These are phyloP conservation scores for Pleurotus tuoliensis DNA, from an alignment of 768 basidiomycete genomes.

Conservation along the genomic window DNA sequence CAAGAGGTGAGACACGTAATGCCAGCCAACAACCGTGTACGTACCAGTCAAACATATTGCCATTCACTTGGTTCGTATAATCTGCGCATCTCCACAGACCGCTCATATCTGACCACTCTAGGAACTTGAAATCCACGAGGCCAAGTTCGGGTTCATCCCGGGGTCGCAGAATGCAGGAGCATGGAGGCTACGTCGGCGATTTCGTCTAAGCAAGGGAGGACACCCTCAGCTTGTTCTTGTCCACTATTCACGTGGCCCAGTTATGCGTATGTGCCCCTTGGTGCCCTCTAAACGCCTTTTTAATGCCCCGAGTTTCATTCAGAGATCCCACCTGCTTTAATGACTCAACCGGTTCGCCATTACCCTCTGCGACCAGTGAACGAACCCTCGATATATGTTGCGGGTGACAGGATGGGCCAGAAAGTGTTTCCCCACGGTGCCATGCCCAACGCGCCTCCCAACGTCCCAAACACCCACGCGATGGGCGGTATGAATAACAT, in stretches of 20 bases:
- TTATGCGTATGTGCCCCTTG: conserved; percentile 46
- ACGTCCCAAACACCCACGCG: conserved; percentile 19
- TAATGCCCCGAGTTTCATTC: not conserved
- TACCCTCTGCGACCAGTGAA: conserved; percentile 69
- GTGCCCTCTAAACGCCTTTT: conserved; percentile 3
- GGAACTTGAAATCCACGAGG: conserved; percentile 77
- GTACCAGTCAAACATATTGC: conserved; percentile 17
- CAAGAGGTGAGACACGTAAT: conserved; percentile 60
- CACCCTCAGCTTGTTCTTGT: conserved; percentile 71
- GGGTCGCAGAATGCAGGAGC: conserved; percentile 56
- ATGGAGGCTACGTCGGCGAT: conserved; percentile 67
- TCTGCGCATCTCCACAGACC: not conserved
- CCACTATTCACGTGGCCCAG: conserved; percentile 68
- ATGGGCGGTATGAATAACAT: conserved; percentile 15
- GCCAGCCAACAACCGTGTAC: conserved; percentile 49
- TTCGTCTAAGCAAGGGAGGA: conserved; percentile 69
- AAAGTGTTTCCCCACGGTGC: conserved; percentile 44
- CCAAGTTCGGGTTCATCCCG: conserved; percentile 77
- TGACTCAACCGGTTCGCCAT: conserved; percentile 58
- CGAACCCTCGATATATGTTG: conserved; percentile 65
- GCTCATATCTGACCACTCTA: conserved; percentile 21
- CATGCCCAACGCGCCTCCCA: conserved; percentile 21
- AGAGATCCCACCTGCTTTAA: conserved; percentile 59
- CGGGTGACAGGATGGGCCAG: conserved; percentile 71
- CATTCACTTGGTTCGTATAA: not conserved